These are phyloP conservation scores for Pezicula rhizophila DNA, from an alignment of 2,329 filamentous ascomycete species.

Conservation along the genomic window DNA sequence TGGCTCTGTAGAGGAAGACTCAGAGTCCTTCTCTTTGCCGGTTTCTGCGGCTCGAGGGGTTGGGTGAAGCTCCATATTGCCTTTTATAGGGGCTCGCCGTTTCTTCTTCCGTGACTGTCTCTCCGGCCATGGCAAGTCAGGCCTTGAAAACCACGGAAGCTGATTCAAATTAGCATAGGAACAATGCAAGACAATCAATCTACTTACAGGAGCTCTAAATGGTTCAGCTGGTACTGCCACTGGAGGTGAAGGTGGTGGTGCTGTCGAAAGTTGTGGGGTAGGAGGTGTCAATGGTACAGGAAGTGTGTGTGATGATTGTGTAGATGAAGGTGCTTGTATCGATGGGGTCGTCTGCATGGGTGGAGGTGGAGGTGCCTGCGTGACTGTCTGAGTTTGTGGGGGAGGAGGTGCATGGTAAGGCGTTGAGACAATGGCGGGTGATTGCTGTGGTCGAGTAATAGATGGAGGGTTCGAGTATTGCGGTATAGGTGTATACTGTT, in stretches of 20 bases:
- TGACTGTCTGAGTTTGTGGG: constrained; percentile 34
- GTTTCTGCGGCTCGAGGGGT: constrained; percentile 7
- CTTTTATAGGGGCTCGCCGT: constrained; percentile 24
- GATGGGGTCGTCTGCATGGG: constrained; percentile 6
- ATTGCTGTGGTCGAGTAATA: constrained; percentile 45
- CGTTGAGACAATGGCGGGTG: constrained; percentile 44
- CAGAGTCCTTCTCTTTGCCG: constrained; percentile 5
- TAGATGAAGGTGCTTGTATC: constrained; percentile 24
- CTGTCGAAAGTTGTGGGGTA: constrained; percentile 34
- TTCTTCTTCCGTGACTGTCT: constrained; percentile 36
- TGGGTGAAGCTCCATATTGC: constrained; percentile 7
- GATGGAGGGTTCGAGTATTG: constrained; percentile 29
- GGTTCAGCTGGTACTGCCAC: constrained; percentile 22
- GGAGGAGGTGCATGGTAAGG: constrained; percentile 46
- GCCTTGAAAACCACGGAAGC: constrained; percentile 53
- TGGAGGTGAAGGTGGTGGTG: constrained; percentile 20
- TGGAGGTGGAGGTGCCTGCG: constrained; percentile 15
- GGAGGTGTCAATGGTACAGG: constrained; percentile 39
- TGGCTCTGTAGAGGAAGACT: constrained; percentile 29
- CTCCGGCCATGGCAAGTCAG: constrained; percentile 45
- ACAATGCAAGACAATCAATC: constrained; percentile 1
- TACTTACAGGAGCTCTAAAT: constrained; percentile 48
- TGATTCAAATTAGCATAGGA: constrained; percentile 28
- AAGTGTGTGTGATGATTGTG: constrained; percentile 11
- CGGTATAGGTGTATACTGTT: constrained; percentile 43